phyloP scores from a whole-genome alignment of 2,329 filamentous ascomycete species.

The Penicillium frequentans region DNA sequence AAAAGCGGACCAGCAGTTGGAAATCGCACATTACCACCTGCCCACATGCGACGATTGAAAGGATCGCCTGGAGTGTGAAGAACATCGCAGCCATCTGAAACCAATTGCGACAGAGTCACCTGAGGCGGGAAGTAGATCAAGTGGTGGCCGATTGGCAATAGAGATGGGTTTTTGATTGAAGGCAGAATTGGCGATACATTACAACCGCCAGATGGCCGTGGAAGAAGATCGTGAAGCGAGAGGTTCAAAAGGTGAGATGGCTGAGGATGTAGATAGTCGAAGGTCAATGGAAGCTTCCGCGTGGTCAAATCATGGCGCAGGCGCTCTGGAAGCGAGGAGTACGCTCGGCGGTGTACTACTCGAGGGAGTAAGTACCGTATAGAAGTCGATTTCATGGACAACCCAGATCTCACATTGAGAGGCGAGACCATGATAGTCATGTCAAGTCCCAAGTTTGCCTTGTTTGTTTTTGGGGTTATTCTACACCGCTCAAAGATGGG shows the following conservation, averaged over 20 bases:
- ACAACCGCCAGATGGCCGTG: conserved; percentile 24
- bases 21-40: conserved; percentile 71
- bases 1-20: conserved; percentile 29
- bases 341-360: conserved; percentile 7
- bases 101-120: conserved; percentile 60
- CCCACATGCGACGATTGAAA: conserved; percentile 83
- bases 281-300: conserved; percentile 50
- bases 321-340: conserved; percentile 38
- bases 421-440: conserved; percentile 2
- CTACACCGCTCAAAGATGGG: conserved; percentile 18
- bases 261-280: conserved; percentile 61
- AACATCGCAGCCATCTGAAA: conserved; percentile 81
- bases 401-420: neutral
- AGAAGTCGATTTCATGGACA: conserved; percentile 2
- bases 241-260: conserved; percentile 65
- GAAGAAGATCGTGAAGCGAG: conserved; percentile 60
- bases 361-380: neutral
- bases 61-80: conserved; percentile 71
- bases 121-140: conserved; percentile 83
- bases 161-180: conserved; percentile 30
- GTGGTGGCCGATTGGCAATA: conserved; percentile 63
- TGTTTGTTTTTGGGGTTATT: conserved; percentile 20
- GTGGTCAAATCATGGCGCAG: conserved; percentile 48
- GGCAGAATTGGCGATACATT: conserved; percentile 33
- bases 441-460: conserved; percentile 20